Base-by-base conservation (phyloP, 2,329 filamentous ascomycete genomes). In the Chaetomiaceae sp. region DNA sequence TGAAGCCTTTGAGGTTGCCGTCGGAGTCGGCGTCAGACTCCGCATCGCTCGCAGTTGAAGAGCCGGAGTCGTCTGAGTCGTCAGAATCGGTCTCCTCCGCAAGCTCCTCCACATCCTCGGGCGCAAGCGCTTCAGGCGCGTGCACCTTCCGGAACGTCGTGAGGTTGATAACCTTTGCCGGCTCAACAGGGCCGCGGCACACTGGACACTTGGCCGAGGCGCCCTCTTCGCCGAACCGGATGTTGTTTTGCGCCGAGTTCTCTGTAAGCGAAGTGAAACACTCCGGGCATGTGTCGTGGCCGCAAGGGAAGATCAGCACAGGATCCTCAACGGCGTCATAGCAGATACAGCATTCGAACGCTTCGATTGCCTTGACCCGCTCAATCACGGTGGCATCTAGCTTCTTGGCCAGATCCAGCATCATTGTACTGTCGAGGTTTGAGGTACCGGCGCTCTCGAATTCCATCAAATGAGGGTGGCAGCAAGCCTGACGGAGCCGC, bases 261-360 rank as follows among this genome's bases (percentile, higher is more conserved):
- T 88, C 86, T 0, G 74, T 73, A 38, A 94, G 74, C 45, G 76
- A 79, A 6, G 79, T 74, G 50, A 93, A 81, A 60, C 89, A 95
- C 52, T 89, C 84, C 1, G 75, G 69, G 64, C 89, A 95, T 19
- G 81, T 81, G 49, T 83, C 79, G 59, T 95, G 89, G 2, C 89
- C 89, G 59, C 89, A 95, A 1, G 88, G 88, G 42, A 88, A 73
- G 62, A 90, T 84, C 52, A 95, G 86, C 3, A 78, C 78, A 0
- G 87, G 86, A 51, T 90, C 89, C 12, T 76, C 72, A 6, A 84
- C 79, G 2, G 73, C 81, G 58, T 95, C 89, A 48, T 86, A 83
- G 62, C 89, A 95, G 17, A 93, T 81, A 0, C 86, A 86, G 58
- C 89, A 95, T 60, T 90, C 84, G 40, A 91, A 87, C 2, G 72